Conservation (phyloP, 192 early-diverging fungal species). For the Nowakowskiella sp. region DNA sequence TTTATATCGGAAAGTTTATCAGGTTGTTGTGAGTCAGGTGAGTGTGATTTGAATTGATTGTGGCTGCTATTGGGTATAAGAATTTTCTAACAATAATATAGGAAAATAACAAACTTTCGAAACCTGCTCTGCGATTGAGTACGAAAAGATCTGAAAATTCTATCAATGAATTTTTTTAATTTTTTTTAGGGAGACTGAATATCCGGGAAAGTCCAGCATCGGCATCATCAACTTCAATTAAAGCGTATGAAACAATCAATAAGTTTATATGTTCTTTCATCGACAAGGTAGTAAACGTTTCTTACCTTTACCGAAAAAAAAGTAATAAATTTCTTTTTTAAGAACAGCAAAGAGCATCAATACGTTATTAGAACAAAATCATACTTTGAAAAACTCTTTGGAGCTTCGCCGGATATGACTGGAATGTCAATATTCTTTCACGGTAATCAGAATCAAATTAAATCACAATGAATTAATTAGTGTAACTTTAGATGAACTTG, state of each 20-base stretch:
- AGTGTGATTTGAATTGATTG: not conserved
- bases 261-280: conserved; percentile 43
- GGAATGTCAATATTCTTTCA: conserved; percentile 32
- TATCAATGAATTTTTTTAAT: not conserved
- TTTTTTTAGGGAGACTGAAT: not conserved
- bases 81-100: not conserved
- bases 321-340: conserved; percentile 7
- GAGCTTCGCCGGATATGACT: conserved; percentile 29
- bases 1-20: conserved; percentile 40
- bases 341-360: conserved; percentile 46
- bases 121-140: not conserved
- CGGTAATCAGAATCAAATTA: conserved; percentile 14
- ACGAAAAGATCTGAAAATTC: not conserved
- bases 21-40: conserved; percentile 1
- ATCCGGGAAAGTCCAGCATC: not conserved
- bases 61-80: not conserved
- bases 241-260: conserved; percentile 34
- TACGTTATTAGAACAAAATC: conserved; percentile 33
- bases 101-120: conserved; percentile 2
- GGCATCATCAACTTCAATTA: conserved; percentile 18
- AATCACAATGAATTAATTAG: conserved; percentile 7
- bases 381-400: conserved; percentile 31
- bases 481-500: conserved; percentile 9
- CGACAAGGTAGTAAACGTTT: conserved; percentile 30
- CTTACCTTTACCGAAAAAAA: not conserved